These are phyloP conservation scores for Zalaria obscura DNA, from an alignment of 2,329 filamentous ascomycete species.

Conservation along the genomic window DNA sequence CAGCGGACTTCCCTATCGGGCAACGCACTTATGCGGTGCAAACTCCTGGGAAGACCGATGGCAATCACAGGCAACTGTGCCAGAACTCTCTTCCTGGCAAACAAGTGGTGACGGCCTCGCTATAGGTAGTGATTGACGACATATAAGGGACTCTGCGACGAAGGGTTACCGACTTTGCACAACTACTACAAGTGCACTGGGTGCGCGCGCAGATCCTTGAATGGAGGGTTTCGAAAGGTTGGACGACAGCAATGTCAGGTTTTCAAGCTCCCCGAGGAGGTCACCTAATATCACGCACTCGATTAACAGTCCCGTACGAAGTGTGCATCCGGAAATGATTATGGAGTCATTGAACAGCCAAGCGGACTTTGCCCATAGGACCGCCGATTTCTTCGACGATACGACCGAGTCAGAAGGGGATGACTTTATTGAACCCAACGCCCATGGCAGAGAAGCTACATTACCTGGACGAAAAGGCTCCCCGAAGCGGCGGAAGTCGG, in stretches of 20 bases:
- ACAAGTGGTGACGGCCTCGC: too few relatives aligned
- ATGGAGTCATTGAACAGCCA: slow-evolving; percentile 17
- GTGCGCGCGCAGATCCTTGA: neutral
- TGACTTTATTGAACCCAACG: neutral
- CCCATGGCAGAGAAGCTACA: neutral
- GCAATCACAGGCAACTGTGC: too few relatives aligned
- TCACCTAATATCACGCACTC: slow-evolving; percentile 17
- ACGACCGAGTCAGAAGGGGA: slow-evolving; percentile 4
- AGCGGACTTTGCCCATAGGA: slow-evolving; percentile 14
- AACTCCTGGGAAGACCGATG: too few relatives aligned
- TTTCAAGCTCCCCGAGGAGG: slow-evolving; percentile 18
- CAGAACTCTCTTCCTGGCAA: too few relatives aligned
- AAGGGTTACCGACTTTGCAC: too few relatives aligned
- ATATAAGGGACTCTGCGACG: too few relatives aligned
- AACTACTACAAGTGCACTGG: too few relatives aligned
- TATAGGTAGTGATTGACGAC: too few relatives aligned
- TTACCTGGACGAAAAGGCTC: neutral
- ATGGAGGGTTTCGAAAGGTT: neutral
- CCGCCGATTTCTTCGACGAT: slow-evolving; percentile 22
- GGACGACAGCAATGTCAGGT: slow-evolving; percentile 8
- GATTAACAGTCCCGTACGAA: slow-evolving; percentile 18
- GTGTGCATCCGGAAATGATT: slow-evolving; percentile 18
- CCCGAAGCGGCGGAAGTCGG: slow-evolving; percentile 3
- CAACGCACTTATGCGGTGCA: too few relatives aligned
- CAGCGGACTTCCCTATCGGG: neutral